A percentile compares a stretch with the other conserved stretches of the same genome.
phyloP scores from a whole-genome alignment of 352 stramenopile species.

The Pythium oligandrum region DNA sequence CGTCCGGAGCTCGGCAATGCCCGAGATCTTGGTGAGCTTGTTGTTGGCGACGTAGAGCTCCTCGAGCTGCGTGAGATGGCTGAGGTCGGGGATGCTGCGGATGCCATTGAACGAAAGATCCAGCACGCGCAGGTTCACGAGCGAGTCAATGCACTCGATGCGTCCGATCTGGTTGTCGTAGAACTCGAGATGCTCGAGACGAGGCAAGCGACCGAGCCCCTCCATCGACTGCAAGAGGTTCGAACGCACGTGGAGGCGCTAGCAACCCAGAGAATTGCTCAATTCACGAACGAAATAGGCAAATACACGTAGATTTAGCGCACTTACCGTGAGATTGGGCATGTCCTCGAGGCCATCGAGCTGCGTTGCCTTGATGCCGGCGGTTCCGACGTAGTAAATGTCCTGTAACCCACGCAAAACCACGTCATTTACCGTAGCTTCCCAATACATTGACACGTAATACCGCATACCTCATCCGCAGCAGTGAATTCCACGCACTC shows the following conservation, averaged over 20 bases:
- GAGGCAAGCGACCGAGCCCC: constrained; percentile 49
- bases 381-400: constrained; percentile 80
- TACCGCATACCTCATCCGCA: constrained; percentile 23
- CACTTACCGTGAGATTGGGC: constrained; percentile 33
- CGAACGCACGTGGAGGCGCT: constrained; percentile 72
- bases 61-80: constrained; percentile 79
- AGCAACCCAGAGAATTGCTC: neutral
- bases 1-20: constrained; percentile 75
- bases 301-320: neutral
- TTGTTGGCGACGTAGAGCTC: constrained; percentile 97
- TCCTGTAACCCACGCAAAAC: constrained; percentile 25
- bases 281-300: too few species aligned
- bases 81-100: constrained; percentile 82
- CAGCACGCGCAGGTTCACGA: constrained; percentile 77
- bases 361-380: constrained; percentile 70
- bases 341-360: constrained; percentile 57
- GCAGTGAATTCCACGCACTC: constrained; percentile 67
- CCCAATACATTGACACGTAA: neutral
- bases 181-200: constrained; percentile 92
- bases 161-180: constrained; percentile 97
- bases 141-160: constrained; percentile 56
- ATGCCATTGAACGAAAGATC: constrained; percentile 98
- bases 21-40: constrained; percentile 95
- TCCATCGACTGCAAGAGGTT: constrained; percentile 81
- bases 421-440: neutral